Conservation (phyloP, 148 eudicot genomes). For the Spergularia marina region DNA sequence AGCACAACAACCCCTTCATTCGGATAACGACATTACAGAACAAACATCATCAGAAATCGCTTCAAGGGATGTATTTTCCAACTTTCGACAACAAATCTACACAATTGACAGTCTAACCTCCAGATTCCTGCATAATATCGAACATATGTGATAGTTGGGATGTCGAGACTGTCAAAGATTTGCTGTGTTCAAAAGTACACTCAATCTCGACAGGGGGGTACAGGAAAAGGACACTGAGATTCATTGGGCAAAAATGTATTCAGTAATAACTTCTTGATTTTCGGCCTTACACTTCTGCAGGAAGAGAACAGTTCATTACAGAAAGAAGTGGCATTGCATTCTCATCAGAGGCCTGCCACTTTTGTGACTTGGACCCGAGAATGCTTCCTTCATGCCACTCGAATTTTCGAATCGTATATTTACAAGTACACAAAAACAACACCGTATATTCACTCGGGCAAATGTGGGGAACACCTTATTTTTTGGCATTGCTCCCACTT, state of each 20-base stretch:
- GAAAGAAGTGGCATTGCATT: constrained; percentile 46
- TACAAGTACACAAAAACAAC: constrained; percentile 76
- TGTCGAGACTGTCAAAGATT: neutral
- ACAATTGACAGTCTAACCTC: neutral
- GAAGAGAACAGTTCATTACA: constrained; percentile 45
- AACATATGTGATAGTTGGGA: neutral
- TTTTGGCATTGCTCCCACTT: constrained; percentile 57
- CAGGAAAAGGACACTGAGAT: neutral
- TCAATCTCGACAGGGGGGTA: neutral
- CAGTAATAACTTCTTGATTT: constrained; percentile 38
- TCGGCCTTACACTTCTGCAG: constrained; percentile 45
- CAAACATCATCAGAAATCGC: neutral
- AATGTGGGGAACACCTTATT: constrained; percentile 47
- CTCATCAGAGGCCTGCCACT: constrained; percentile 83
- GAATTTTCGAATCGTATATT: constrained; percentile 49
- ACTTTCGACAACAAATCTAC: constrained; percentile 19
- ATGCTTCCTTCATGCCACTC: constrained; percentile 49
- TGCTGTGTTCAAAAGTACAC: neutral
- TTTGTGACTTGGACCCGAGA: constrained; percentile 80
- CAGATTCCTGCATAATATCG: neutral
- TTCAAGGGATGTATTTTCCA: too few relatives aligned
- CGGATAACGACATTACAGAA: neutral
- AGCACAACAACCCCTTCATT: neutral
- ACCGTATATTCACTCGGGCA: constrained; percentile 59
- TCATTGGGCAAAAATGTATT: constrained; percentile 36